Evolutionary conservation across 768 basidiomycete species (phyloP).

Genomic region (Cyclocybe aegerita): DNA sequence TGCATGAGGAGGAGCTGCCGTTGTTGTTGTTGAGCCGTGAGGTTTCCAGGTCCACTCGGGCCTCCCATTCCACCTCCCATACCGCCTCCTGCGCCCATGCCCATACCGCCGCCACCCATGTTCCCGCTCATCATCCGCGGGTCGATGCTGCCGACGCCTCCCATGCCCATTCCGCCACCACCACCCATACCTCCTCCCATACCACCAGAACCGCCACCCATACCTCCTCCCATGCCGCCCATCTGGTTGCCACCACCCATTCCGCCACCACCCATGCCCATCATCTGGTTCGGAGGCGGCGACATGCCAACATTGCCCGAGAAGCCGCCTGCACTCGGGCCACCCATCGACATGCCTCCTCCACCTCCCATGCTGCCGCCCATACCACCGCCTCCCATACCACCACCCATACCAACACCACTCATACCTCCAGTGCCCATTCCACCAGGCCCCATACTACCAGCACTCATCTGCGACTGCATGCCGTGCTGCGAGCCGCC

Average conservation of each 20-base stretch:
- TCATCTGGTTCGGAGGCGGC: not conserved
- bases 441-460: not conserved
- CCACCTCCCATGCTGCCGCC: conserved; percentile 9
- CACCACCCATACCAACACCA: too few relatives aligned
- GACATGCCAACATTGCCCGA: too few relatives aligned
- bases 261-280: conserved; percentile 16
- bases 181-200: conserved; percentile 26
- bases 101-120: conserved; percentile 23
- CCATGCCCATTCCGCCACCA: conserved; percentile 29
- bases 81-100: conserved; percentile 26
- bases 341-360: conserved; percentile 14
- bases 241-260: conserved; percentile 6
- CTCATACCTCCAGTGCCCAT: too few relatives aligned
- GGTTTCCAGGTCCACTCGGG: conserved; percentile 15
- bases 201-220: conserved; percentile 18
- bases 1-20: conserved; percentile 41
- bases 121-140: conserved; percentile 27
- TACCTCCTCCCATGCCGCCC: conserved; percentile 18
- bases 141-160: conserved; percentile 32
- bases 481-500: not conserved
- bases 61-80: conserved; percentile 22
- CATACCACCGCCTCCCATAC: not conserved
- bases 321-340: conserved; percentile 9
- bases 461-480: conserved; percentile 7
- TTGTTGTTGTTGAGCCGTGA: conserved; percentile 34